Base-by-base conservation (phyloP, 257 asterid genomes). In the Nicotiana obtusifolia region DNA sequence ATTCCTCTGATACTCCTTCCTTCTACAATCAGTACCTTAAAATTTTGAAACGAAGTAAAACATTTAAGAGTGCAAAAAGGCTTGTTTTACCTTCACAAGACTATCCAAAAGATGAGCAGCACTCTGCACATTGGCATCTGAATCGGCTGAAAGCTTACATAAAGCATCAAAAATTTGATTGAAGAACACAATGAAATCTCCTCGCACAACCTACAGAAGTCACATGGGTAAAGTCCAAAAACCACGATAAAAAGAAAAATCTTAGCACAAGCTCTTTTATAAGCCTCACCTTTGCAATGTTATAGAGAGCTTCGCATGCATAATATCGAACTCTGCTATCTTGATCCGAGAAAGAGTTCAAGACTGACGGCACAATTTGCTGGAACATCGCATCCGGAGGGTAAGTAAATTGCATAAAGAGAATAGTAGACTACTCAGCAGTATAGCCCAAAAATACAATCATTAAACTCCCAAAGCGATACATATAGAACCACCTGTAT, bases 31-130 rank as follows among this genome's bases (percentile, higher is more conserved):
- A 8, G 47, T 41, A 8, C 47, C 47, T 7, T 41, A 41, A 7
- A 41, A 41, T 8, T 41, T 41, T 7, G 47, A 47, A 47, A 47
- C 15, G 61, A 73, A 47, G 22, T 47, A 31, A 47, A 6, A 59
- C 61, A 24, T 41, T 41, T 41, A 41, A 41, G 47, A 41, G 47
- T 41, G 11, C 11, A 41, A 41, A 10, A 41, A 41, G 1, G 47
- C 47, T 41, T 41, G 47, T 8, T 41, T 47, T 76, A 94, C 99
- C 97, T 96, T 96, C 75, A 96, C 99, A 85, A 96, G 98, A 81
- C 98, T 94, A 86, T 96, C 99, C 81, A 96, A 90, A 80, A 96
- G 98, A 92, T 96, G 99, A 76, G 99, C 99, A 88, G 99, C 99
- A 93, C 98, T 96, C 87, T 96, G 99, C 68, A 96, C 99, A 85